These are phyloP conservation scores for Handroanthus guayacan DNA, from an alignment of 257 asterid species.

Conservation along the genomic window DNA sequence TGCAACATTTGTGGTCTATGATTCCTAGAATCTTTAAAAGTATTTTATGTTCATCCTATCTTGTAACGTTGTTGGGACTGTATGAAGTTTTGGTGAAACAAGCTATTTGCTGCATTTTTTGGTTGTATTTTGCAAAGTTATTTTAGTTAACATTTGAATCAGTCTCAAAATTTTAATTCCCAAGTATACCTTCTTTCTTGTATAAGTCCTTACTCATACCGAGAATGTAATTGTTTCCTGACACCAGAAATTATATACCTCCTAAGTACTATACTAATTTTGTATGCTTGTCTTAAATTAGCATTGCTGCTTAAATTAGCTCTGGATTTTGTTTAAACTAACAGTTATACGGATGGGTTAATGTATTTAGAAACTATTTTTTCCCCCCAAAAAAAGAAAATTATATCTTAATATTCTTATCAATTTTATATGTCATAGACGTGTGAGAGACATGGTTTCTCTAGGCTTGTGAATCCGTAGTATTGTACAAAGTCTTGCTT, in stretches of 20 bases:
- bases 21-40: not conserved
- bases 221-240: not conserved
- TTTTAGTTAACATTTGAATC: not conserved
- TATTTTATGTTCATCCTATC: not conserved
- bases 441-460: slow-evolving; percentile 3
- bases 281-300: too few relatives aligned
- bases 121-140: not conserved
- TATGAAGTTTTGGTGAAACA: not conserved
- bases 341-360: not conserved
- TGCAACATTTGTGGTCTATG: not conserved
- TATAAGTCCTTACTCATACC: not conserved
- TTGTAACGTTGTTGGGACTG: not conserved
- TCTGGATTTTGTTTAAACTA: not conserved
- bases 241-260: not conserved
- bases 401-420: not conserved
- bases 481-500: slow-evolving; percentile 9
- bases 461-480: not conserved
- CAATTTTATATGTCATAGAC: not conserved
- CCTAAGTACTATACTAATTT: not conserved
- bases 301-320: not conserved
- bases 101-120: not conserved
- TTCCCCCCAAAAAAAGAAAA: not conserved
- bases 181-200: not conserved
- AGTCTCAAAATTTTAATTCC: not conserved
- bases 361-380: not conserved